These are phyloP conservation scores for Lasiodiplodia sp. DNA, from an alignment of 2,329 filamentous ascomycete species.

Conservation along the genomic window DNA sequence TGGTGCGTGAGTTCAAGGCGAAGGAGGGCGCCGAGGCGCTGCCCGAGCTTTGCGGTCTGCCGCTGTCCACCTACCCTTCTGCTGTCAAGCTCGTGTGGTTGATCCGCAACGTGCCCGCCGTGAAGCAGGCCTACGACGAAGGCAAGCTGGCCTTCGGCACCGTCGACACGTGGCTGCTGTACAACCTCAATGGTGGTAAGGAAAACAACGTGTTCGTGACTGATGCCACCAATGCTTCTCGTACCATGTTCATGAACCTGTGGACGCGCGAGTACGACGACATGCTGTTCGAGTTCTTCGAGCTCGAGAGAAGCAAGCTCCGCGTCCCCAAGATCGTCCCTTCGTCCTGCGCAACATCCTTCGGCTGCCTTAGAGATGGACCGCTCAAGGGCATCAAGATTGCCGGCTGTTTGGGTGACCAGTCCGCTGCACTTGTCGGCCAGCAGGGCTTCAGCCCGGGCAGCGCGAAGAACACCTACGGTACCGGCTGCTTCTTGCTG, in stretches of 20 bases:
- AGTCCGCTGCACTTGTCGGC: slow-evolving; percentile 84
- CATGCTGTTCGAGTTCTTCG: slow-evolving; percentile 78
- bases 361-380: slow-evolving; percentile 71
- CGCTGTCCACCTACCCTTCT: slow-evolving; percentile 87
- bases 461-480: slow-evolving; percentile 89
- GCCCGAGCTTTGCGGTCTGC: slow-evolving; percentile 76
- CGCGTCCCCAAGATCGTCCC: slow-evolving; percentile 82
- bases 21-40: slow-evolving; percentile 73
- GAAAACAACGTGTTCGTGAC: slow-evolving; percentile 77
- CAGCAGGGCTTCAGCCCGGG: slow-evolving; percentile 85
- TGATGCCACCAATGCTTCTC: slow-evolving; percentile 84
- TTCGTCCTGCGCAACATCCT: slow-evolving; percentile 77
- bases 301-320: slow-evolving; percentile 74
- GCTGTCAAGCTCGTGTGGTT: slow-evolving; percentile 88
- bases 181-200: slow-evolving; percentile 78
- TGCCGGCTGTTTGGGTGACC: slow-evolving; percentile 85
- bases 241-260: slow-evolving; percentile 96
- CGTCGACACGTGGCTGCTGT: slow-evolving; percentile 87
- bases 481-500: slow-evolving; percentile 86
- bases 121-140: slow-evolving; percentile 77
- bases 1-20: slow-evolving; percentile 79
- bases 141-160: slow-evolving; percentile 83
- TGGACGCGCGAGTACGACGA: slow-evolving; percentile 82
- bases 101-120: slow-evolving; percentile 72
- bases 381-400: slow-evolving; percentile 74